Evolutionary conservation across 805 yeast genomes (phyloP).

Genomic region (Jamesozyma rosinii): DNA sequence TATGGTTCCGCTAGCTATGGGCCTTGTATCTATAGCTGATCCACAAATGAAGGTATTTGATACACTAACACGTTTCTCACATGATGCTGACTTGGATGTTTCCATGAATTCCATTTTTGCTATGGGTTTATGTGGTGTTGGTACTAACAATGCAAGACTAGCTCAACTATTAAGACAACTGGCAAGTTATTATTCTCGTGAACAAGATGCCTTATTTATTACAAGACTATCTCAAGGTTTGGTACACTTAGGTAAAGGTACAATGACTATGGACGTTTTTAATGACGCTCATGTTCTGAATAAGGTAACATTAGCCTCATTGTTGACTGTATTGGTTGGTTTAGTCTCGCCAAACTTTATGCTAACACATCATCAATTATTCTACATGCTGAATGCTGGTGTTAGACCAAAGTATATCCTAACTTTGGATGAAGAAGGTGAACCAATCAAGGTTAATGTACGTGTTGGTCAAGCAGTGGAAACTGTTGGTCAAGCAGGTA

Average conservation of each 20-base stretch:
- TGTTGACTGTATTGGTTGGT: conserved; percentile 75
- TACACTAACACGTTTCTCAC: conserved; percentile 90
- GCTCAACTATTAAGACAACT: conserved; percentile 92
- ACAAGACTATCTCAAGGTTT: conserved; percentile 93
- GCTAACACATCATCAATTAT: conserved; percentile 70
- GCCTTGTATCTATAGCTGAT: conserved; percentile 81
- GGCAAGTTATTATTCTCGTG: conserved; percentile 86
- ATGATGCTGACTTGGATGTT: conserved; percentile 87
- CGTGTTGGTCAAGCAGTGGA: conserved; percentile 99
- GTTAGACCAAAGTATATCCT: conserved; percentile 87
- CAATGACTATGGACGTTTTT: conserved; percentile 80
- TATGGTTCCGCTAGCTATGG: conserved; percentile 98
- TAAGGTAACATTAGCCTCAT: conserved; percentile 81
- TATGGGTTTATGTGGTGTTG: conserved; percentile 98
- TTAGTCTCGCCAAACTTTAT: conserved; percentile 82
- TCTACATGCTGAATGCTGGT: conserved; percentile 79
- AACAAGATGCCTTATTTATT: conserved; percentile 82
- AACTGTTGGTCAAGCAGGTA: conserved; percentile 98
- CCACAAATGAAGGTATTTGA: conserved; percentile 97
- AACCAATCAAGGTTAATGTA: conserved; percentile 90
- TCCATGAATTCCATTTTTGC: conserved; percentile 91
- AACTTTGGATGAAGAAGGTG: conserved; percentile 83
- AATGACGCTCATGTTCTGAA: conserved; percentile 81
- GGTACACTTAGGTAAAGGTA: conserved; percentile 92
- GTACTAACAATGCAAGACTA: conserved; percentile 95